These are phyloP conservation scores for Scortechinia acanthostroma DNA, from an alignment of 2,329 filamentous ascomycete species.

Conservation along the genomic window DNA sequence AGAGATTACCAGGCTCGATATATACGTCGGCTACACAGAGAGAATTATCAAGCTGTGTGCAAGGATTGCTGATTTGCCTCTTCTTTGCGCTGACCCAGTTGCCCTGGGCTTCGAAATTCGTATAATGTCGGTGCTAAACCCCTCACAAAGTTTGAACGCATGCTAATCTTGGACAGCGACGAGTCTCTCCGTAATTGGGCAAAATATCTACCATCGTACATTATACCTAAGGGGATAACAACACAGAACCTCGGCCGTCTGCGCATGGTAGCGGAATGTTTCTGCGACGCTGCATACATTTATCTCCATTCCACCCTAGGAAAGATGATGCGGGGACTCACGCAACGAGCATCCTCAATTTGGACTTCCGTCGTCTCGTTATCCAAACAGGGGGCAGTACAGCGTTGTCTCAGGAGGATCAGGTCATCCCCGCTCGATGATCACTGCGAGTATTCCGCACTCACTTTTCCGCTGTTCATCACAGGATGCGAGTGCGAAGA, in stretches of 20 bases:
- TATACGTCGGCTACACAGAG: slow-evolving; percentile 25
- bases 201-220: slow-evolving; percentile 13
- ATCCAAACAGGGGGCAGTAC: slow-evolving; percentile 15
- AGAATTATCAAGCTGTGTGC: slow-evolving; percentile 21
- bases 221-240: slow-evolving; percentile 18
- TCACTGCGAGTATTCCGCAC: slow-evolving; percentile 23
- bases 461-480: slow-evolving; percentile 25
- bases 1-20: slow-evolving; percentile 17
- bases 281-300: slow-evolving; percentile 22
- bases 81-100: slow-evolving; percentile 7
- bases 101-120: background rate
- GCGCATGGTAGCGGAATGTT: slow-evolving; percentile 22
- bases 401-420: slow-evolving; percentile 14
- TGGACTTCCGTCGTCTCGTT: slow-evolving; percentile 10
- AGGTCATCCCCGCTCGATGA: slow-evolving; percentile 15
- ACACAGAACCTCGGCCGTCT: slow-evolving; percentile 15
- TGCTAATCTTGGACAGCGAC: no score
- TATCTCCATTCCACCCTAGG: slow-evolving; percentile 24
- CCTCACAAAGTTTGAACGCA: no score
- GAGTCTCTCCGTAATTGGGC: slow-evolving; percentile 18
- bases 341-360: slow-evolving; percentile 5
- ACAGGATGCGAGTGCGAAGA: slow-evolving; percentile 18
- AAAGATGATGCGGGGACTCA: slow-evolving; percentile 8
- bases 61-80: slow-evolving; percentile 18
- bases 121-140: background rate